Percentiles rank a stretch among this genome's conserved stretches.
These are phyloP conservation scores for Penicillium brevicompactum DNA, from an alignment of 2,329 filamentous ascomycete genomes.

Conservation along the genomic window DNA sequence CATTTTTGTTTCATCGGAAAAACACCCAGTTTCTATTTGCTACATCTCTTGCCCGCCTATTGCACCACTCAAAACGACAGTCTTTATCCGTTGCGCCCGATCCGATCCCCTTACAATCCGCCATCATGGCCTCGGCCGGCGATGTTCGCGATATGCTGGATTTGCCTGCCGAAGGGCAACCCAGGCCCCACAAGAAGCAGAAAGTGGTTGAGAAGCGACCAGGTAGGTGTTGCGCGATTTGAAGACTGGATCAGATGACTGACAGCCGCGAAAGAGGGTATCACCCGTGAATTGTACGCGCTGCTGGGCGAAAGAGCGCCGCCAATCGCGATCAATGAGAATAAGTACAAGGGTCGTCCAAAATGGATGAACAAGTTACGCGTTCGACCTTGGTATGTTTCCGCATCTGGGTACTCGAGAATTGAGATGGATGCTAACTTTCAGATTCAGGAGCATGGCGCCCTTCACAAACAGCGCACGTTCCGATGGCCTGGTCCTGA, in stretches of 20 bases:
- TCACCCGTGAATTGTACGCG: conserved; percentile 54
- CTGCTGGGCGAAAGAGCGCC: conserved; percentile 55
- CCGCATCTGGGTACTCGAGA: conserved; percentile 52
- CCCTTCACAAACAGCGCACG: conserved; percentile 79
- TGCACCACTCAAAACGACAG: not conserved
- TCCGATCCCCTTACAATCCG: conserved; percentile 11
- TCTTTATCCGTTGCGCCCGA: not conserved
- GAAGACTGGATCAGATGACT: not conserved
- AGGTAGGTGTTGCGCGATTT: conserved; percentile 43
- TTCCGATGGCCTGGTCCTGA: conserved; percentile 68
- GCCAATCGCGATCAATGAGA: conserved; percentile 55
- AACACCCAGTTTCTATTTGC: conserved; percentile 4
- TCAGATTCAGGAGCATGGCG: conserved; percentile 63
- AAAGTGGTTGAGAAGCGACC: conserved; percentile 64
- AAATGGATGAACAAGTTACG: conserved; percentile 50
- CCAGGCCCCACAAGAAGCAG: conserved; percentile 71
- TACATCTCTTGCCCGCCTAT: not conserved
- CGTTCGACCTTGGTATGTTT: conserved; percentile 48
- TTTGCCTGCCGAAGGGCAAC: conserved; percentile 64
- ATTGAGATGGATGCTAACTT: conserved; percentile 47
- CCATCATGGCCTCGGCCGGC: conserved; percentile 69
- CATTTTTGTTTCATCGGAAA: conserved; percentile 15
- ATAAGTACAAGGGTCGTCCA: conserved; percentile 54
- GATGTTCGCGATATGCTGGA: conserved; percentile 90
- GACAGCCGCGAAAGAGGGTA: conserved; percentile 44